Evolutionary conservation across 441 rosid genomes (phyloP), one percentile per base, ranked within the genome.

Genomic region (Iberis amara): DNA sequence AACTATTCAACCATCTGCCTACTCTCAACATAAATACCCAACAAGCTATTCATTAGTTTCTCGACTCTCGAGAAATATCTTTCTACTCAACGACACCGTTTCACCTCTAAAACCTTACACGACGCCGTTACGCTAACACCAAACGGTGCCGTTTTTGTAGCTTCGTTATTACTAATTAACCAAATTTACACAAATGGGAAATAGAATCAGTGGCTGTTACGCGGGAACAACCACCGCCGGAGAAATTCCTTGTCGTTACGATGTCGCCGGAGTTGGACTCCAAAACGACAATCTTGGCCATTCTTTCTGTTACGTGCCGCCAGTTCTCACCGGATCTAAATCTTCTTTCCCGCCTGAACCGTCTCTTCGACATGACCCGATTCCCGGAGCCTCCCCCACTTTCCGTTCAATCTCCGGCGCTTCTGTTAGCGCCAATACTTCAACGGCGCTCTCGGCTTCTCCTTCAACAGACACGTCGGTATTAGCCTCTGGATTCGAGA

Each of bases 381-480:
- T 55, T n/a, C 38, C 68, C 11, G 63, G 42, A 48, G 60, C 30
- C 0, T 65, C 76, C 36, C 74, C 78, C 11, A 66, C 79, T 13
- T 80, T 78, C 65, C 71, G 72, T 24, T 71, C 83, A 24, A 80
- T 83, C 44, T 79, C 91, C 61, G 91, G 91, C 32, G 91, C 91
- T 7, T 83, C 87, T 8, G 78, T 80, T 48, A 70, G 91, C 59
- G 87, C 91, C 55, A 83, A 83, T 68, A 44, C 67, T 31, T 75
- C 91, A 0, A 69, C 86, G 28, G 65, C 68, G 0, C 79, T 72
- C 39, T 70, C 85, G 13, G 67, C 64, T 36, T 68, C 79, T 4
- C 66, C 69, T 40, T 54, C 52, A 38, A 72, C 67, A 13, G 51
- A 70, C 55, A 2, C 13, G 9, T 68, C 64, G 4, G 53, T 70